phyloP scores from a whole-genome alignment of 257 asterid genomes.

The Capsicum pubescens region DNA sequence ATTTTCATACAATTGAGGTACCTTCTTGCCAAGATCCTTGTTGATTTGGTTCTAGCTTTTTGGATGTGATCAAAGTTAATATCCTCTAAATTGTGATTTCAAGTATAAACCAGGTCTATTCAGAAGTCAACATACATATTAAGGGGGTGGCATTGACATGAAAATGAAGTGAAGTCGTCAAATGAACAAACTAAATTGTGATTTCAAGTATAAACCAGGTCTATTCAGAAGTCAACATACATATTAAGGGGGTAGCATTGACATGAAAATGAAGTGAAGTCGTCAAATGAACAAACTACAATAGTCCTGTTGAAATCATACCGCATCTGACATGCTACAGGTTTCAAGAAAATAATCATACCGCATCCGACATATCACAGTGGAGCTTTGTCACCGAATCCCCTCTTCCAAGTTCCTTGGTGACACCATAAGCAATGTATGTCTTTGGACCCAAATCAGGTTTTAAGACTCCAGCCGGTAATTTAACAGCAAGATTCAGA shows the following conservation, averaged over 20 bases:
- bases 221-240: not conserved
- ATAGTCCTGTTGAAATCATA: constrained; percentile 39
- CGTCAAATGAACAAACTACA: constrained; percentile 1
- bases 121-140: not conserved
- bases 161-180: constrained; percentile 8
- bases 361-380: constrained; percentile 98
- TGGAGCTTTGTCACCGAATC: constrained; percentile 98
- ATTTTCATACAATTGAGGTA: not conserved
- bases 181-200: constrained; percentile 10
- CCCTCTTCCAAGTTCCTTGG: constrained; percentile 88
- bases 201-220: not conserved
- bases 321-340: constrained; percentile 97
- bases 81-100: constrained; percentile 23
- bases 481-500: constrained; percentile 81
- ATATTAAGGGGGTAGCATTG: not conserved
- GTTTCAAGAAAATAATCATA: constrained; percentile 35
- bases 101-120: not conserved
- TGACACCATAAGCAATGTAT: constrained; percentile 81
- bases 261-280: not conserved
- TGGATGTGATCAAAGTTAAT: not conserved
- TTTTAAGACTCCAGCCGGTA: constrained; percentile 67
- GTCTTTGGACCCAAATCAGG: constrained; percentile 99
- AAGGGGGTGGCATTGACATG: not conserved
- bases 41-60: not conserved
- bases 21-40: constrained; percentile 8